phyloP scores from a whole-genome alignment of 2,329 filamentous ascomycete genomes.

The Penicillium sp. region DNA sequence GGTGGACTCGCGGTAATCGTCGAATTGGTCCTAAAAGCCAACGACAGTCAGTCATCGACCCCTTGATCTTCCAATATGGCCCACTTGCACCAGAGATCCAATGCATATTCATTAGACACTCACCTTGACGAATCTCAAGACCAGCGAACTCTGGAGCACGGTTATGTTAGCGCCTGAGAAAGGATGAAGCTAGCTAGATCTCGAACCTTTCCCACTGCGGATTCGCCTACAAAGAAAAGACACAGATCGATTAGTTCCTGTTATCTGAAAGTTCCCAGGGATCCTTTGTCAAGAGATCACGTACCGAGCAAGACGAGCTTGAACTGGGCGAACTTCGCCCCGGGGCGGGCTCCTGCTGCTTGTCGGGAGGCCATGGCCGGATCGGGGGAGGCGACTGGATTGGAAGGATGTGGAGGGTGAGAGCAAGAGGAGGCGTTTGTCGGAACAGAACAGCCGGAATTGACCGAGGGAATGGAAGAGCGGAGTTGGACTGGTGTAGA shows the following conservation, averaged over 20 bases:
- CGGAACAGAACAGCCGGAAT: background rate
- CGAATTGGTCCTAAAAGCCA: constrained; percentile 85
- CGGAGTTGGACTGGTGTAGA: constrained; percentile 5
- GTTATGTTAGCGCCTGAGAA: constrained; percentile 34
- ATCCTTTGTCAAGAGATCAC: constrained; percentile 34
- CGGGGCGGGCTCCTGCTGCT: constrained; percentile 69
- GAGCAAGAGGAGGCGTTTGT: constrained; percentile 1
- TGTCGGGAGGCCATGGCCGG: constrained; percentile 81
- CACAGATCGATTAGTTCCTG: constrained; percentile 21
- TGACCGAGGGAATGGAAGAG: background rate
- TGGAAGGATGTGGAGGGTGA: constrained; percentile 5
- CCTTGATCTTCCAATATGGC: background rate
- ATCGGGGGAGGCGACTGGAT: constrained; percentile 20
- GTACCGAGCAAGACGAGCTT: constrained; percentile 95
- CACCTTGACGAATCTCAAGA: constrained; percentile 97
- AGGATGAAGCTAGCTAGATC: constrained; percentile 14
- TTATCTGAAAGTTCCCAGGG: background rate
- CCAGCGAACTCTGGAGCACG: constrained; percentile 81
- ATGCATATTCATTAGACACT: constrained; percentile 29
- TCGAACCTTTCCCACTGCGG: constrained; percentile 92
- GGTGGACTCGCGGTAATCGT: constrained; percentile 95
- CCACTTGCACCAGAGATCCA: background rate
- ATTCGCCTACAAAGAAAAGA: constrained; percentile 72
- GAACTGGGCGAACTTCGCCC: constrained; percentile 94
- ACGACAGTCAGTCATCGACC: constrained; percentile 12